Evolutionary conservation across 768 basidiomycete genomes (phyloP), one percentile per base, ranked within the genome.

Genomic region (Amanita phalloides): DNA sequence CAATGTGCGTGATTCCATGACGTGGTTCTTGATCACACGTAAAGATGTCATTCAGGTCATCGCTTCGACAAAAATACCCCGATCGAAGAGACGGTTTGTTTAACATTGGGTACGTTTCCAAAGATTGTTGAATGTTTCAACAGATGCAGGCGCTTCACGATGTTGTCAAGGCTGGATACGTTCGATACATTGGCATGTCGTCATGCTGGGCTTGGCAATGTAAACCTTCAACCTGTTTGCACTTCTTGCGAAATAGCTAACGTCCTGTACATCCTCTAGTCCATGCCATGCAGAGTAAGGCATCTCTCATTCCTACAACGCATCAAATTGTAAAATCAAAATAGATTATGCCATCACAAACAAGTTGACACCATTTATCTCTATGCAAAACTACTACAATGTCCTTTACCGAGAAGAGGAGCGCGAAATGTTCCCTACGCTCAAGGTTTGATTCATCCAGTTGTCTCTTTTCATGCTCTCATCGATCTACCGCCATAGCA

Each of bases 271-370:
- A 7, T 28, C 21, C 28, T 20, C 20, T 21, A 51, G 49, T 51
- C 41, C 49, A 51, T 20, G 41, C 28, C 10, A 51, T 51, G 49
- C 49, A 51, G 10, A 51, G 49, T 51, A 33, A 3, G 28, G 3
- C 10, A 3, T 3, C 32, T 33, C 23, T 9, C 9, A 2, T 28
- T 13, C 30, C 2, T n/a, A 1, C 45, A 17, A 32, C 20, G 10
- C n/a, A 41, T 26, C 13, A 6, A 33, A 28, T 8, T 43, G 10
- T 23, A 32, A 21, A 30, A 48, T 14, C n/a, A 44, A 9, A 13
- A 28, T 21, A 81, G 79, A 78, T 58, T 82, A 82, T 57, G 81
- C 81, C 0, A 75, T 81, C 17, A 17, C 17, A 17, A 17, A 17
- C 17, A 17, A 17, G 17, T 17, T 17, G 17, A 17, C 17, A 17